Evolutionary conservation across 306 rosid species (phyloP).

Genomic region (Oxytropis ochrocephala): DNA sequence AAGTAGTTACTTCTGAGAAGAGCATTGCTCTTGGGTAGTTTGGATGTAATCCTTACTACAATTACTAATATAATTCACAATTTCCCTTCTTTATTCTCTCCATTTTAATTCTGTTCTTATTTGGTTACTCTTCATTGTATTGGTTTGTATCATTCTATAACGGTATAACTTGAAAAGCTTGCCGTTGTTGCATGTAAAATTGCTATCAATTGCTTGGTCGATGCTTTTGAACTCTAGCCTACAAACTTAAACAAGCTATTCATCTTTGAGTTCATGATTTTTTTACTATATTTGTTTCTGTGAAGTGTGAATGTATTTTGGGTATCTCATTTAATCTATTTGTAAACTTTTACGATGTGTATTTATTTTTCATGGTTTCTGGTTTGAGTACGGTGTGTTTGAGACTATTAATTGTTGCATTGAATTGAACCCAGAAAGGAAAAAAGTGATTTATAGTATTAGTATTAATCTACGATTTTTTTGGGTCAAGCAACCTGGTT

Average conservation of each 20-base stretch:
- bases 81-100: no score
- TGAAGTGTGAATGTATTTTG: slow-evolving; percentile 1
- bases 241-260: neutral
- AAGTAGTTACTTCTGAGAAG: no score
- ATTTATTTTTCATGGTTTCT: slow-evolving; percentile 7
- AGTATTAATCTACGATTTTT: neutral
- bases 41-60: no score
- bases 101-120: no score
- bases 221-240: neutral
- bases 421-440: neutral
- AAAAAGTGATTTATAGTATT: neutral
- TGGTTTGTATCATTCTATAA: no score
- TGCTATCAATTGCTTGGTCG: neutral
- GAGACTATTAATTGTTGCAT: neutral
- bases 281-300: neutral
- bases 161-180: neutral
- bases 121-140: no score
- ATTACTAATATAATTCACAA: no score
- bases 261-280: neutral
- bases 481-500: neutral
- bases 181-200: slow-evolving; percentile 7
- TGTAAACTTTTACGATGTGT: slow-evolving; percentile 9
- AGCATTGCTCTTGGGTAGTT: no score
- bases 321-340: neutral
- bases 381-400: neutral